Conservation (phyloP, 2,329 filamentous ascomycete species). For the Fusarium sp. region DNA sequence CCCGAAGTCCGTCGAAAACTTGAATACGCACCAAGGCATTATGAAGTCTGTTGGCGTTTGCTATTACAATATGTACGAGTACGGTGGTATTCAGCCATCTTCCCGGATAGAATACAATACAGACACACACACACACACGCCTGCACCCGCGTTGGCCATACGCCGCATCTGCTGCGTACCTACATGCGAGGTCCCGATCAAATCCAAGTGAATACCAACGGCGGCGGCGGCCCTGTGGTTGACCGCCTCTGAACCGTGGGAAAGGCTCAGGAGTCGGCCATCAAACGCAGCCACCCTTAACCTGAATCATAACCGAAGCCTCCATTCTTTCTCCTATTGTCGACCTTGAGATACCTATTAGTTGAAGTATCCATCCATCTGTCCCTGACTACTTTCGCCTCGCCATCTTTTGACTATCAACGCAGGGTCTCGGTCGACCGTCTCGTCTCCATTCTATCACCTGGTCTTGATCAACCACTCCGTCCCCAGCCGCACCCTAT, state of each 20-base stretch:
- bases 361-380: background rate
- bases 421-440: constrained; percentile 31
- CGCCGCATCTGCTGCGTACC: constrained; percentile 28
- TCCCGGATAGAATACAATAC: background rate
- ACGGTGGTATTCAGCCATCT: constrained; percentile 4
- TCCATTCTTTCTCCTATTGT: background rate
- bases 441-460: constrained; percentile 34
- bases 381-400: constrained; percentile 6
- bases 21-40: constrained; percentile 1
- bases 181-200: constrained; percentile 36
- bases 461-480: constrained; percentile 36
- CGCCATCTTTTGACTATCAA: background rate
- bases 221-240: constrained; percentile 30
- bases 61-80: constrained; percentile 18
- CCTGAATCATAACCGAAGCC: constrained; percentile 1
- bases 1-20: constrained; percentile 23
- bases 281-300: constrained; percentile 4
- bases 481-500: constrained; percentile 24
- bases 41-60: constrained; percentile 4
- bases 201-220: constrained; percentile 32
- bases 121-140: constrained; percentile 3
- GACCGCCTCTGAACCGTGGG: constrained; percentile 27
- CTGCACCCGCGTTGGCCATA: constrained; percentile 31
- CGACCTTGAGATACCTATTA: constrained; percentile 10
- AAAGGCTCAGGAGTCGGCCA: constrained; percentile 10